These are phyloP conservation scores for Globisporangium viniferum DNA, from an alignment of 352 stramenopile species.

Conservation along the genomic window DNA sequence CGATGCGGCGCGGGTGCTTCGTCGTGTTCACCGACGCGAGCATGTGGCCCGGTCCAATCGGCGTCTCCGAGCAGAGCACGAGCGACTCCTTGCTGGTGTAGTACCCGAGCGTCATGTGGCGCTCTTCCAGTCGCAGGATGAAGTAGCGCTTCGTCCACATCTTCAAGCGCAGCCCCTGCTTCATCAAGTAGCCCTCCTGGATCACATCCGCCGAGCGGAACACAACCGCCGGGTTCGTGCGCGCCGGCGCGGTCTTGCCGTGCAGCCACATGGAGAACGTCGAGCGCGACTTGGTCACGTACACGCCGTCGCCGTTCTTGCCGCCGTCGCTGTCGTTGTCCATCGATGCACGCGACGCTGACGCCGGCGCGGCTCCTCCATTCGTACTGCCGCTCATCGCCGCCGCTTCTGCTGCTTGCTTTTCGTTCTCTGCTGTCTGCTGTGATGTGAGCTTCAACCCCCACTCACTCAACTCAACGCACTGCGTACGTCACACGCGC, in stretches of 20 bases:
- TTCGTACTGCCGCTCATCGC: conserved; percentile 7
- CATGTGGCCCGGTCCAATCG: conserved; percentile 69
- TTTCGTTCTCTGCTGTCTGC: neutral
- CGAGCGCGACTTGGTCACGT: conserved; percentile 84
- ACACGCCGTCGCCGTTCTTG: conserved; percentile 57
- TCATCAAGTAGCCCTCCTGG: conserved; percentile 82
- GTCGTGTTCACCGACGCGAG: conserved; percentile 38
- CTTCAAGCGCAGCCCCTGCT: conserved; percentile 76
- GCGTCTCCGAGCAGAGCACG: conserved; percentile 75
- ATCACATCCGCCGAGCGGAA: conserved; percentile 85
- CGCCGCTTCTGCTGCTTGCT: neutral
- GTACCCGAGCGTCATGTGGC: conserved; percentile 86
- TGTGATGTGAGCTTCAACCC: neutral
- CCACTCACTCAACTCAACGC: neutral
- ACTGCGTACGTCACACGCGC: neutral
- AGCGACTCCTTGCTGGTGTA: conserved; percentile 85
- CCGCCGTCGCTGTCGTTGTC: conserved; percentile 15
- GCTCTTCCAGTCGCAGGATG: conserved; percentile 82
- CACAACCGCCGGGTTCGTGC: conserved; percentile 48
- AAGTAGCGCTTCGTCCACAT: conserved; percentile 86
- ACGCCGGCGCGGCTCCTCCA: neutral
- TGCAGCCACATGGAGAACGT: conserved; percentile 85
- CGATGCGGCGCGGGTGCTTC: conserved; percentile 61
- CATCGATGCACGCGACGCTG: conserved; percentile 8
- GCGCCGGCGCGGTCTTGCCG: conserved; percentile 59